A percentile compares a stretch with the other conserved stretches of the same genome.
These are phyloP conservation scores for Phytophthora podocarpi DNA, from an alignment of 352 stramenopile species.

Conservation along the genomic window DNA sequence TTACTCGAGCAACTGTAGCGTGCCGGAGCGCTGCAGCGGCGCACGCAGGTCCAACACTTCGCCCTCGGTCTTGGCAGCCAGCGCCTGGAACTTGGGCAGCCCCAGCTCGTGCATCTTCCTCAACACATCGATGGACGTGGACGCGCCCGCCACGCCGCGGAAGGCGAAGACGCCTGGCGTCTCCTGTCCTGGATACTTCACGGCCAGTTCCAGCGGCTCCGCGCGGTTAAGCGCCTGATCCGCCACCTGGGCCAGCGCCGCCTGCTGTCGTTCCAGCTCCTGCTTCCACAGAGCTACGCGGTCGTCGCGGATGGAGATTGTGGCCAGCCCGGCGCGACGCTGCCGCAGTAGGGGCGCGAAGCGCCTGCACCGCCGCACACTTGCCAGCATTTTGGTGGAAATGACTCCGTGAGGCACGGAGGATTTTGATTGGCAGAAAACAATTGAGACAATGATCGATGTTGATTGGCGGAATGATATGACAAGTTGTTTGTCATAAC, in stretches of 20 bases:
- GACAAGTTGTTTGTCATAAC: too few species aligned
- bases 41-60: slow-evolving; percentile 61
- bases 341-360: slow-evolving; percentile 11
- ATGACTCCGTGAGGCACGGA: background rate
- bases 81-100: slow-evolving; percentile 62
- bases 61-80: slow-evolving; percentile 51
- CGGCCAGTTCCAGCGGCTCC: slow-evolving; percentile 50
- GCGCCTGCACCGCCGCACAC: slow-evolving; percentile 20
- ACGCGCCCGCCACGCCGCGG: slow-evolving; percentile 42
- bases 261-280: slow-evolving; percentile 58
- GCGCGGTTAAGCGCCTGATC: slow-evolving; percentile 17
- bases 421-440: background rate
- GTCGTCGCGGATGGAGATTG: slow-evolving; percentile 49
- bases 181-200: slow-evolving; percentile 38
- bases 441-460: too few species aligned
- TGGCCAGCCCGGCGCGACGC: slow-evolving; percentile 20
- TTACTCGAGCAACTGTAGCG: slow-evolving; percentile 71
- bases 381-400: slow-evolving; percentile 23
- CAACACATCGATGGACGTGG: slow-evolving; percentile 67
- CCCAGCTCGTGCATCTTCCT: slow-evolving; percentile 57
- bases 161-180: slow-evolving; percentile 44
- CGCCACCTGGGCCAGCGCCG: slow-evolving; percentile 6
- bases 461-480: background rate
- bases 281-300: slow-evolving; percentile 57
- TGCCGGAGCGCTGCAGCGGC: slow-evolving; percentile 50